Conservation (phyloP, 75 land plant genomes). For the Selaginella moellendorffii region DNA sequence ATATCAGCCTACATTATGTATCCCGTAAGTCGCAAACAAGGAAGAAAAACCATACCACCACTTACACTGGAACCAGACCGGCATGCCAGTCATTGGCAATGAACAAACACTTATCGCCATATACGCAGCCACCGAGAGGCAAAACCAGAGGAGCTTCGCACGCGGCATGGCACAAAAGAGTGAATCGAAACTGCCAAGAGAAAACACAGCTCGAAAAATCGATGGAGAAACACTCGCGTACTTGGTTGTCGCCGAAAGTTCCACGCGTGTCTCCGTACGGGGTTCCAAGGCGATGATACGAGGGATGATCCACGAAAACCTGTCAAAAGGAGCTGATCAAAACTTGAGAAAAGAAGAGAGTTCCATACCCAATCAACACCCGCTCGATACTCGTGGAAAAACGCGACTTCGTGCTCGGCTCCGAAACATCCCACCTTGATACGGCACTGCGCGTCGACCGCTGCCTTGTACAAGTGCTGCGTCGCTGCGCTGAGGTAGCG, state of each 20-base stretch:
- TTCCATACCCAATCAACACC: constrained; percentile 91
- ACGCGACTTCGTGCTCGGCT: constrained; percentile 66
- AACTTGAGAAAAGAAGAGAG: constrained; percentile 3
- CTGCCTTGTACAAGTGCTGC: constrained; percentile 33
- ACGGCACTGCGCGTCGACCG: constrained; percentile 38
- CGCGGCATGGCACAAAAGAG: constrained; percentile 80
- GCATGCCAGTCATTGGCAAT: constrained; percentile 99
- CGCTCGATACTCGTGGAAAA: constrained; percentile 78
- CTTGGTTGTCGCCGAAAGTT: constrained; percentile 93
- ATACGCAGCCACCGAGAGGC: constrained; percentile 72
- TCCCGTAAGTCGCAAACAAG: neutral
- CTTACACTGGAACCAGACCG: constrained; percentile 78
- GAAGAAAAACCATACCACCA: neutral
- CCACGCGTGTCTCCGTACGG: constrained; percentile 88
- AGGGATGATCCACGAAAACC: constrained; percentile 97
- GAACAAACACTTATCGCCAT: constrained; percentile 79
- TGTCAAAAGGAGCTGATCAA: too few species aligned
- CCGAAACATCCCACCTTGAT: constrained; percentile 56
- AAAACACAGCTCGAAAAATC: neutral
- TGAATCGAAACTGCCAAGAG: constrained; percentile 62
- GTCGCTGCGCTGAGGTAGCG: constrained; percentile 61
- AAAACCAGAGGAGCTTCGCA: constrained; percentile 96
- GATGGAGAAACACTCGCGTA: neutral
- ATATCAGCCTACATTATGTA: neutral
- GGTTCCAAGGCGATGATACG: constrained; percentile 75